Evolutionary conservation across 2,329 filamentous ascomycete genomes (phyloP), one percentile per base, ranked within the genome.

Genomic region (Colletotrichum eleusines): DNA sequence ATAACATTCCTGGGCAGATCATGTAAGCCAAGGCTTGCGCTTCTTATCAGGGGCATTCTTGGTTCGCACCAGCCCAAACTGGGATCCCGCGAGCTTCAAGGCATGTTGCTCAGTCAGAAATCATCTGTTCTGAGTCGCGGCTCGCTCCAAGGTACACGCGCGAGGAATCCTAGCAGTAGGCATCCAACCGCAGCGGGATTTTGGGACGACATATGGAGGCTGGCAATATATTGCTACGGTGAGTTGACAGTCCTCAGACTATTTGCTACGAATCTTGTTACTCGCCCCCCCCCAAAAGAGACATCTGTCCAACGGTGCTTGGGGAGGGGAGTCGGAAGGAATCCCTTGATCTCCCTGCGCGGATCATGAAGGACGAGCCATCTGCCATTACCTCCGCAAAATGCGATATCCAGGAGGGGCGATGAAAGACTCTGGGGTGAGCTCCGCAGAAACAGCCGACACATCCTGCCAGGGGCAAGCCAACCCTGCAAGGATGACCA

Each of bases 401-500:
- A 40, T 38, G 23, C 20, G 53, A 63, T 48, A 46, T 26, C 55
- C 63, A 23, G 57, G 42, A 61, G 50, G 63, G 50, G 51, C 23
- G 54, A n/a, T 23, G 53, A 40, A 33, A 59, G 20, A 48, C 31
- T 18, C 16, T 20, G 42, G n/a, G 42, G 20, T 31, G 61, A 54
- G 55, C 33, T 62, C n/a, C 58, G 28, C 51, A 70, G 63, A 67
- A 70, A 51, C 44, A 63, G 58, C 51, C 44, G 50, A 48, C 50
- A 23, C 18, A 23, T 59, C 28, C 46, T 63, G 63, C 64, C 63
- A 71, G 63, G 68, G 64, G 58, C 53, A 59, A 55, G 31, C 51
- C 60, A 50, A 59, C 18, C 20, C 51, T 71, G 69, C 69, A 71
- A 71, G 64, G 69, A 71, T 71, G 23, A 54, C 23, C 53, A 68